Conservation (phyloP, 2,329 filamentous ascomycete species). For the Graphiopsis chlorocephala region DNA sequence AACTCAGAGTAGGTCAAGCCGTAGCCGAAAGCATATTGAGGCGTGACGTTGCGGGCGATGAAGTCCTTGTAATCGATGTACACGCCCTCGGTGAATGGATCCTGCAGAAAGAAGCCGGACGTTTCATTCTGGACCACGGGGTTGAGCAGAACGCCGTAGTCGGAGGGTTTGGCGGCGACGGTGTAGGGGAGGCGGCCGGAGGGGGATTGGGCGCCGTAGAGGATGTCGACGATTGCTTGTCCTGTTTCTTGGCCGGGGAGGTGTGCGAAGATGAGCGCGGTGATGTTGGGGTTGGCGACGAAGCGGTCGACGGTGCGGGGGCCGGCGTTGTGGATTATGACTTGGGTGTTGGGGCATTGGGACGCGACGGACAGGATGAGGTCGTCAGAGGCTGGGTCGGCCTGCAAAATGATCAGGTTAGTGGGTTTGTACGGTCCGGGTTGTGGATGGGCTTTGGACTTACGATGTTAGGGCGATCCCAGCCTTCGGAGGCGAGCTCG, state of each 20-base stretch:
- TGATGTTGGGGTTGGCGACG: constrained; percentile 32
- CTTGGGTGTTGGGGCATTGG: constrained; percentile 32
- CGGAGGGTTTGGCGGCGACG: constrained; percentile 31
- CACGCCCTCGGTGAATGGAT: constrained; percentile 41
- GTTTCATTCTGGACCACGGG: constrained; percentile 15
- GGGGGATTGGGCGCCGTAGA: constrained; percentile 31
- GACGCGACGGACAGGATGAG: constrained; percentile 31
- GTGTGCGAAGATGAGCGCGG: constrained; percentile 30
- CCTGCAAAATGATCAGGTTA: background rate
- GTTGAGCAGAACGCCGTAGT: constrained; percentile 29
- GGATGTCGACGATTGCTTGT: constrained; percentile 28
- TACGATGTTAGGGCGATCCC: constrained; percentile 29
- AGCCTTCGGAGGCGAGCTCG: constrained; percentile 27
- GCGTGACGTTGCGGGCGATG: constrained; percentile 40
- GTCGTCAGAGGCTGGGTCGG: constrained; percentile 19
- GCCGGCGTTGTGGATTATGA: constrained; percentile 33
- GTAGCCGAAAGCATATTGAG: constrained; percentile 46
- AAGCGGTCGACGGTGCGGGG: constrained; percentile 30
- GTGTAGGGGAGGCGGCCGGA: constrained; percentile 33
- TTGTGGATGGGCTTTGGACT: background rate
- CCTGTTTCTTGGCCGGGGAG: constrained; percentile 32
- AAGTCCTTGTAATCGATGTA: constrained; percentile 48
- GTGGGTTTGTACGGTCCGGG: background rate
- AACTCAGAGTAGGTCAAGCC: constrained; percentile 45
- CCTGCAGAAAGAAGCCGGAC: constrained; percentile 14